A percentile compares a stretch with the other conserved stretches of the same genome.
These are phyloP conservation scores for Trichosporon faecale DNA, from an alignment of 1,284 basidiomycete genomes.

Conservation along the genomic window DNA sequence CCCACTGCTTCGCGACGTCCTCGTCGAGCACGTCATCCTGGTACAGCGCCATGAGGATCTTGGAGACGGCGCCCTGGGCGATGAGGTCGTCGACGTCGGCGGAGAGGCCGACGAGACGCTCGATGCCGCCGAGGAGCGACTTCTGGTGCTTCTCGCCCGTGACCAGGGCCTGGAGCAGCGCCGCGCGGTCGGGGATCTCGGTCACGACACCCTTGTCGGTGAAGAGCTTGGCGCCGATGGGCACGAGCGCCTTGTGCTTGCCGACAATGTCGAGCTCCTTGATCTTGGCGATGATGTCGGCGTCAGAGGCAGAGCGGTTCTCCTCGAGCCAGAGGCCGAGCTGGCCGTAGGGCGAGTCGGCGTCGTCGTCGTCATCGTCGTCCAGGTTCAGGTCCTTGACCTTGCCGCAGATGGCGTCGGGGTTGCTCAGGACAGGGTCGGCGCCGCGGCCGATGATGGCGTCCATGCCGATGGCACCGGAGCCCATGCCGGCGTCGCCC, in stretches of 20 bases:
- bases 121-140: slow-evolving; percentile 82
- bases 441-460: slow-evolving; percentile 34
- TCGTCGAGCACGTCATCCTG: slow-evolving; percentile 92
- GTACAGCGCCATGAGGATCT: slow-evolving; percentile 93
- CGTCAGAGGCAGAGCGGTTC: slow-evolving; percentile 58
- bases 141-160: slow-evolving; percentile 89
- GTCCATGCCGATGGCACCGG: slow-evolving; percentile 39
- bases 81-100: slow-evolving; percentile 55
- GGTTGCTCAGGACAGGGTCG: slow-evolving; percentile 42
- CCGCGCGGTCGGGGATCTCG: slow-evolving; percentile 70
- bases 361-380: slow-evolving; percentile 82
- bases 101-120: slow-evolving; percentile 71
- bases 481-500: slow-evolving; percentile 28
- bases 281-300: slow-evolving; percentile 75
- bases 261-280: slow-evolving; percentile 90
- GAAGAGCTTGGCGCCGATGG: slow-evolving; percentile 85
- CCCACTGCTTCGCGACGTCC: slow-evolving; percentile 86
- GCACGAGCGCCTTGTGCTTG: slow-evolving; percentile 88
- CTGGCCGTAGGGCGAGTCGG: slow-evolving; percentile 77
- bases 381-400: slow-evolving; percentile 75
- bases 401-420: slow-evolving; percentile 67
- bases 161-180: slow-evolving; percentile 71
- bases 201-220: slow-evolving; percentile 65
- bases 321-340: slow-evolving; percentile 86
- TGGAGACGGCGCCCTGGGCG: slow-evolving; percentile 52